Evolutionary conservation across 2,329 filamentous ascomycete species (phyloP), one percentile per base, ranked within the genome.

Genomic region (Scytalidium sp.): DNA sequence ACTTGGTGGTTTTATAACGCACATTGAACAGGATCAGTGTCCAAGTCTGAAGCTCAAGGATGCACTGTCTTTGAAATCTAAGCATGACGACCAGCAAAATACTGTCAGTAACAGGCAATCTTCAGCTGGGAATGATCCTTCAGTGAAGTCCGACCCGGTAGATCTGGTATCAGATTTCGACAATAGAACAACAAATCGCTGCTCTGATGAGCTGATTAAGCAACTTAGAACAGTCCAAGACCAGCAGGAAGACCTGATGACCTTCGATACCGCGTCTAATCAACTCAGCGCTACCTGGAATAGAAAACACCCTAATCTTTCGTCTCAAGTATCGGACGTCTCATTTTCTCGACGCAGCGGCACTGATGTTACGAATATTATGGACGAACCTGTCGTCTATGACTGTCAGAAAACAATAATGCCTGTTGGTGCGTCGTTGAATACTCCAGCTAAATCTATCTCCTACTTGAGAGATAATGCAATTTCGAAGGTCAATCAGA

Each of bases 1-100:
- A n/a, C 47, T 60, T 19, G 59, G 57, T 13, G 50, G 52, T 15
- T 36, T 62, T 10, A 50, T 61, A 11, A 40, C 46, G 11, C 60
- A 62, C 22, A 47, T 58, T 15, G 60, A 62, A 43, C 19, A 43
- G 2, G 29, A 47, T 3, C 29, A 50, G n/a, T 61, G 60, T 36
- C 5, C 13, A 4, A n/a, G 32, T 20, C 36, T 13, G 32, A n/a
- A 10, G 17, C 29, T 10, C 21, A 20, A n/a, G n/a, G n/a, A n/a
- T n/a, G n/a, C n/a, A n/a, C n/a, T n/a, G n/a, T n/a, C n/a, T n/a
- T 36, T n/a, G 32, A 36, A 36, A 36, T 5, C 8, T 36, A 4
- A 36, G 32, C 7, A 4, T n/a, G 32, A 36, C 11, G 4, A 36
- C 17, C 11, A n/a, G 17, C 32, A n/a, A 36, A n/a, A n/a, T 8